These are phyloP conservation scores for Rutidosis leptorrhynchoides DNA, from an alignment of 129 eudicot species.

Conservation along the genomic window DNA sequence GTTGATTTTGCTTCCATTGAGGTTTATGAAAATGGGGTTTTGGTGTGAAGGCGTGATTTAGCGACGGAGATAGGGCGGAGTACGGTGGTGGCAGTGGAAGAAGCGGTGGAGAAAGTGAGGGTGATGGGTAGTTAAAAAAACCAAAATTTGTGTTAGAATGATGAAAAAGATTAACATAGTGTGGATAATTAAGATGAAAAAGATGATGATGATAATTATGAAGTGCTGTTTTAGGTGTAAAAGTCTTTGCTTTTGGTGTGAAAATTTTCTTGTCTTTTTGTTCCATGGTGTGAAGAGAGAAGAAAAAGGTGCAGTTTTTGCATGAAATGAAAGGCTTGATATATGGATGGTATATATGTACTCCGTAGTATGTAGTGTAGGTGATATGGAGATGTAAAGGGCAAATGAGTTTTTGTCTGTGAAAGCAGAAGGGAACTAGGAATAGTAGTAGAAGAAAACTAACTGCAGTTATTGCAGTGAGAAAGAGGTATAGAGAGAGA, in stretches of 20 bases:
- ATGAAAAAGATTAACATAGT: slow-evolving; percentile 38
- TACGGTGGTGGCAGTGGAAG: slow-evolving; percentile 53
- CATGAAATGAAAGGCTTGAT: slow-evolving; percentile 54
- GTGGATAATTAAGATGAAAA: slow-evolving; percentile 29
- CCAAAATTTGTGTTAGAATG: slow-evolving; percentile 35
- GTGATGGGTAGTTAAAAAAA: slow-evolving; percentile 40
- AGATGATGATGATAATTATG: slow-evolving; percentile 34
- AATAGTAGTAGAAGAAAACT: slow-evolving; percentile 29
- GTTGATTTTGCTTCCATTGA: slow-evolving; percentile 40
- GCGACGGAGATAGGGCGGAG: slow-evolving; percentile 39
- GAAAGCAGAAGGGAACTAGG: slow-evolving; percentile 38
- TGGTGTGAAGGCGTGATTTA: slow-evolving; percentile 39
- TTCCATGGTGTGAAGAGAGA: slow-evolving; percentile 50
- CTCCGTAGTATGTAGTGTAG: neutral
- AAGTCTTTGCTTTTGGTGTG: slow-evolving; percentile 46
- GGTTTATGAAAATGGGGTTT: slow-evolving; percentile 57
- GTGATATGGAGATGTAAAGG: slow-evolving; percentile 20
- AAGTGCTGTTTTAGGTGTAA: slow-evolving; percentile 10
- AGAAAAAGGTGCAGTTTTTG: slow-evolving; percentile 46
- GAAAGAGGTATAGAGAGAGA: slow-evolving; percentile 35
- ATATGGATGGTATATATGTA: neutral
- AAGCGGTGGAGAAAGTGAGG: slow-evolving; percentile 77
- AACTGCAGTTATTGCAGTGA: slow-evolving; percentile 57
- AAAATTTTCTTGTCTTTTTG: slow-evolving; percentile 61
- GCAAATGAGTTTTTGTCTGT: slow-evolving; percentile 42